Percentiles rank a stretch among this genome's conserved stretches.
Evolutionary conservation across 768 basidiomycete species (phyloP).

Genomic region (Mycena vulgaris): DNA sequence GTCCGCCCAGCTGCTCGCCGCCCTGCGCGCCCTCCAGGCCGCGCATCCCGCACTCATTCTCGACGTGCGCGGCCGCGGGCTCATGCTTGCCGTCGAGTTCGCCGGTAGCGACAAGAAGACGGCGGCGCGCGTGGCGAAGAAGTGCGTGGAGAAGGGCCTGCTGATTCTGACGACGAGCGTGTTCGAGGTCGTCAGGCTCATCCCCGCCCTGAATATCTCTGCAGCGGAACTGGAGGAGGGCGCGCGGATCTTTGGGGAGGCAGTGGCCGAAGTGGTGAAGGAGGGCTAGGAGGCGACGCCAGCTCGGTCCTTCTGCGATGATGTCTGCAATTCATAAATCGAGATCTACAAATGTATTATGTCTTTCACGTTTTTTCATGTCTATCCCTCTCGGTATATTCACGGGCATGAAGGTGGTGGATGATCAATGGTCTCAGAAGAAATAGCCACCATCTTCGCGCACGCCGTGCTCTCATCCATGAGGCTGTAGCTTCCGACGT

Average conservation of each 20-base stretch:
- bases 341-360: too few species aligned
- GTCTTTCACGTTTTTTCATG: too few species aligned
- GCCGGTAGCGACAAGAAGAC: slow-evolving; percentile 47
- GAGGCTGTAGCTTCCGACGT: too few species aligned
- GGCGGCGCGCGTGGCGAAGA: slow-evolving; percentile 71
- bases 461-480: too few species aligned
- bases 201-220: slow-evolving; percentile 90
- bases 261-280: slow-evolving; percentile 77
- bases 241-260: slow-evolving; percentile 73
- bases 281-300: too few species aligned
- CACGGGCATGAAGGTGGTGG: too few species aligned
- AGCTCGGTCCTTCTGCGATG: too few species aligned
- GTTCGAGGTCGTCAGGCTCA: slow-evolving; percentile 92
- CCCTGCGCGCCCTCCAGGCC: slow-evolving; percentile 72
- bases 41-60: slow-evolving; percentile 74
- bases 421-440: too few species aligned
- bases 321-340: too few species aligned
- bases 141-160: slow-evolving; percentile 90
- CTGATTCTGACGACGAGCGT: slow-evolving; percentile 91
- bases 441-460: too few species aligned
- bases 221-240: slow-evolving; percentile 83
- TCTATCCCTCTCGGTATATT: too few species aligned
- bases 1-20: slow-evolving; percentile 79
- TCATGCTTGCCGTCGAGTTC: slow-evolving; percentile 92
- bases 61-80: slow-evolving; percentile 90